Base-by-base conservation (phyloP, 163 green algal genomes). In the Chlamydomonas reinhardtii region DNA sequence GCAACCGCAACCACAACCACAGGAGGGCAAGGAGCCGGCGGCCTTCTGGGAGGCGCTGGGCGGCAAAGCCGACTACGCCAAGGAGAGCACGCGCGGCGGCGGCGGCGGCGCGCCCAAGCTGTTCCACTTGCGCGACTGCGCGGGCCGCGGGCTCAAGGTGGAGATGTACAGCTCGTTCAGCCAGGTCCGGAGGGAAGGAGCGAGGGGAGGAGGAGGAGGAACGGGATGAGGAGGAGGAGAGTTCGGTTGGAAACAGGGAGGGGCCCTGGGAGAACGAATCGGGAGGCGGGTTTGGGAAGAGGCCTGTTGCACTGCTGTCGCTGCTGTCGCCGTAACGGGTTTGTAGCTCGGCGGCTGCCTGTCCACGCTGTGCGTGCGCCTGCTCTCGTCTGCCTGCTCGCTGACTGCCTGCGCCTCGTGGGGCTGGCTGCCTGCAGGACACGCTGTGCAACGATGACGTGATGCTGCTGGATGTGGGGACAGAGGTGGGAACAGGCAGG, bases 391-490 rank as follows among this genome's bases (percentile, higher is more conserved):
- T 8, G 39, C 39, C 39, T 48, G 39, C 39, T 48, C n/a, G n/a
- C 5, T 48, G 39, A 5, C 39, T 8, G 39, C 39, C 39, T 48
- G 39, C 39, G n/a, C n/a, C n/a, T n/a, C n/a, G n/a, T n/a, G n/a
- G n/a, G n/a, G n/a, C n/a, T n/a, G n/a, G n/a, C n/a, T n/a, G n/a
- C n/a, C n/a, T n/a, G 35, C 76, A 85, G 79, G 68, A 85, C 66
- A 52, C 20, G 16, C 52, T 85, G 35, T 25, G 2, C 12, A n/a
- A 61, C 31, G 68, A 85, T 52, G 79, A 85, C 79, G 80, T 86
- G 16, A 79, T 86, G 80, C 80, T 86, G 70, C 69, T 86, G 52
- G 80, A 86, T 35, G 48, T 56, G 54, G 69, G 70, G 34, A 3
- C 34, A 5, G 80, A 86, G 80, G 80, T 85, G 37, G 52, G 73